phyloP scores from a whole-genome alignment of 306 rosid species.

The Lathyrus oleraceus region DNA sequence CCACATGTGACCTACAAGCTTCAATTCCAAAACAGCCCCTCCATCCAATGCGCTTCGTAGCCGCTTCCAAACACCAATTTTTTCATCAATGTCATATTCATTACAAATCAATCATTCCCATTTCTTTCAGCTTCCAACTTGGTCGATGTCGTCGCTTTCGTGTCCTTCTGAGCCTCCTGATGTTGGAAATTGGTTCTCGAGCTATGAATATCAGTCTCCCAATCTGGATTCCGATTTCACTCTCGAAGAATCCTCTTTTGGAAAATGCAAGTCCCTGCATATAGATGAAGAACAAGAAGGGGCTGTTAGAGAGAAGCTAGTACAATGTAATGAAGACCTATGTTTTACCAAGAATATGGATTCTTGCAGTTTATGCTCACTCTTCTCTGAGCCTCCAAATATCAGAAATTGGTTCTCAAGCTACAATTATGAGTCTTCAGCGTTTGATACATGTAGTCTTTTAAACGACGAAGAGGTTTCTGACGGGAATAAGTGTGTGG shows the following conservation, averaged over 20 bases:
- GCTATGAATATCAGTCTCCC: conserved; percentile 72
- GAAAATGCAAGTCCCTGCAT: conserved; percentile 8
- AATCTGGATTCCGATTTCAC: conserved; percentile 45
- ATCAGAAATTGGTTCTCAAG: conserved; percentile 77
- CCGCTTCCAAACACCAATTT: no score
- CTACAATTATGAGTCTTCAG: conserved; percentile 68
- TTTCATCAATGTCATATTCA: no score
- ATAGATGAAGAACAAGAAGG: conserved; percentile 1
- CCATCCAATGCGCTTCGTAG: no score
- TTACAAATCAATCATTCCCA: no score
- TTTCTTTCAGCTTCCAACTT: conserved; percentile 44
- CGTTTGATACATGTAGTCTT: conserved; percentile 37
- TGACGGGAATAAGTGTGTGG: conserved; percentile 34
- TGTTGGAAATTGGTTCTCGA: conserved; percentile 69
- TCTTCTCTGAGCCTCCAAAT: conserved; percentile 71
- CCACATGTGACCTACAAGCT: no score
- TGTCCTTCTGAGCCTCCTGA: conserved; percentile 73
- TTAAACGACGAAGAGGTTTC: conserved; percentile 34
- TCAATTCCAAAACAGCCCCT: no score
- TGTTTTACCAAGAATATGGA: conserved; percentile 42
- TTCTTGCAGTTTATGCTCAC: conserved; percentile 45
- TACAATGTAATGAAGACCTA: conserved; percentile 29
- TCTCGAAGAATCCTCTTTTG: conserved; percentile 29
- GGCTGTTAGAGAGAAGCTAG: conserved; percentile 33
- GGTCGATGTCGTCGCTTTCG: conserved; percentile 36